A percentile compares a stretch with the other conserved stretches of the same genome.
Conservation (phyloP, 257 asterid genomes). For the Ajuga chamaepitys region DNA sequence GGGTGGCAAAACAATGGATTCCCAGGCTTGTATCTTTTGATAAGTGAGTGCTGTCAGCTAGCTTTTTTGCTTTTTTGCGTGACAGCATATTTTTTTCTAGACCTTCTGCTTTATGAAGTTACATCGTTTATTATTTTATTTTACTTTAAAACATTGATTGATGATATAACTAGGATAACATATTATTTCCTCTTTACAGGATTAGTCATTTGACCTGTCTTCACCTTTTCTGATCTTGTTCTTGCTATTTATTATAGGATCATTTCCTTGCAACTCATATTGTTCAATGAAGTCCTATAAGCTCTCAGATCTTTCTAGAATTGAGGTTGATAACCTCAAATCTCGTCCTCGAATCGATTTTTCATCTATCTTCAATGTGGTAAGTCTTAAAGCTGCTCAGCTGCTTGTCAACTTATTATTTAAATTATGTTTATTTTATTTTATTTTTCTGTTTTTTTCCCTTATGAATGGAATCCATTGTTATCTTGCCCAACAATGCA, state of each 20-base stretch:
- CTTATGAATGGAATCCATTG: conserved; percentile 1
- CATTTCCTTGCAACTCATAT: conserved; percentile 30
- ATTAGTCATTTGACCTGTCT: background rate
- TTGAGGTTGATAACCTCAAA: conserved; percentile 77
- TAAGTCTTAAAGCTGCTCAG: conserved; percentile 30
- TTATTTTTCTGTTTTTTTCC: background rate
- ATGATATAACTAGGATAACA: background rate
- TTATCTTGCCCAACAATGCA: background rate
- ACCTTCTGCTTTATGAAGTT: background rate
- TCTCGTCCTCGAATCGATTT: conserved; percentile 92
- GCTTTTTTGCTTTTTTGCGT: background rate
- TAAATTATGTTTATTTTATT: background rate
- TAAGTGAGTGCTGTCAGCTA: background rate
- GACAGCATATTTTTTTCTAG: background rate
- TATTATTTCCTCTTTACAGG: background rate
- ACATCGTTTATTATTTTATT: no score
- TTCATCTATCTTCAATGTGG: conserved; percentile 68
- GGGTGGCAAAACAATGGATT: background rate
- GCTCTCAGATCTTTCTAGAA: conserved; percentile 66
- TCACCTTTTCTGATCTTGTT: background rate
- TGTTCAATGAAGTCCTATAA: conserved; percentile 82
- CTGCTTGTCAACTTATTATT: background rate
- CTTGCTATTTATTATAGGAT: conserved; percentile 33
- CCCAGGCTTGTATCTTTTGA: background rate
- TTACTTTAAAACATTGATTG: no score